Evolutionary conservation across 2,329 filamentous ascomycete species (phyloP), one percentile per base, ranked within the genome.

Genomic region (Fusarium nygamai): DNA sequence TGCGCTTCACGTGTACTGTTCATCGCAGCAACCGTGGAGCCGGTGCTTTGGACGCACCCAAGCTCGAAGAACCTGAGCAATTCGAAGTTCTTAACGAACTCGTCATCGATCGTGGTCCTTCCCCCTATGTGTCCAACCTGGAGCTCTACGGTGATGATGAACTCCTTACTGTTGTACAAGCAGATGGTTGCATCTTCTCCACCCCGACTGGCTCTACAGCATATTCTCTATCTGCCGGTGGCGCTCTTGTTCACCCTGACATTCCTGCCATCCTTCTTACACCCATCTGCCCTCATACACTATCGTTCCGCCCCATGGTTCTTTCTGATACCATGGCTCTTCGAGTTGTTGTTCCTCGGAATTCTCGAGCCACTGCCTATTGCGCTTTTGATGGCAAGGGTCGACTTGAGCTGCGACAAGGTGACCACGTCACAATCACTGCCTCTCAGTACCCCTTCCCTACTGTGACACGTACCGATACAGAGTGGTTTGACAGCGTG

Each of bases 1-100:
- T 99, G 96, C 93, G 96, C 71, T 99, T 99, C 83, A 99, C 96
- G 22, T 98, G 96, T 85, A 98, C 96, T 1, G 95, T 99, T 14
- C 98, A 96, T 85, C 93, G 96, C 50, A 88, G 92, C 75, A 90
- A 89, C 36, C 83, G 62, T 36, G 65, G 72, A 16, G 46, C 68
- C 11, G 68, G 69, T 31, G 64, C 85, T 8, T 58, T 56, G n/a
- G 82, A 85, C 5, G 89, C 88, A 17, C 87, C 90, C n/a, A 90
- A 91, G 44, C 89, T 92, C 75, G 92, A 96, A 77, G 95, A 98
- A 83, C 94, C 93, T 50, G 96, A 98, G 85, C 95, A 98, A 79
- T 98, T 98, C 74, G 96, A 99, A 85, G 96, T 99, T 27, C 91
- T 99, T 74, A 99, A 99, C 84, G 96, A 99, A 85, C 91, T 99